Percentiles rank a stretch among this genome's conserved stretches.
These are phyloP conservation scores for Mucor plumbeus DNA, from an alignment of 371 early-diverging fungal genomes.

Conservation along the genomic window DNA sequence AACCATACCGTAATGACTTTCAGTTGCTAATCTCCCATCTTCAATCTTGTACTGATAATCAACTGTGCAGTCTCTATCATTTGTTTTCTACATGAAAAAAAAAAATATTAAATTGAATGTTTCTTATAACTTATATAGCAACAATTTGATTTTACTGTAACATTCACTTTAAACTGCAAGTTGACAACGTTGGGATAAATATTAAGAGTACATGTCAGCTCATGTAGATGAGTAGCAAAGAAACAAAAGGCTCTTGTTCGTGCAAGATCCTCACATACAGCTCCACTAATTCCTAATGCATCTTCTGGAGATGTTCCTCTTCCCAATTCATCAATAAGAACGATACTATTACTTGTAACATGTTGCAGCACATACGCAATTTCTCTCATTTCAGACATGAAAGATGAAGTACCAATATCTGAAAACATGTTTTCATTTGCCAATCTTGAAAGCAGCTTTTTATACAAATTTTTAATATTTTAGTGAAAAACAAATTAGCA, in stretches of 20 bases:
- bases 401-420: slow-evolving; percentile 78
- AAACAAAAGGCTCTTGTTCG: slow-evolving; percentile 64
- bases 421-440: slow-evolving; percentile 72
- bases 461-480: not conserved
- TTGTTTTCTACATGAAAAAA: slow-evolving; percentile 1
- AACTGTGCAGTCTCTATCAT: slow-evolving; percentile 33
- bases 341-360: slow-evolving; percentile 70
- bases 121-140: too few relatives aligned
- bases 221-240: slow-evolving; percentile 77
- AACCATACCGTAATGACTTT: slow-evolving; percentile 47
- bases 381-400: slow-evolving; percentile 94
- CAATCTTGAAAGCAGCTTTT: slow-evolving; percentile 68
- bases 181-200: slow-evolving; percentile 72
- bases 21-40: slow-evolving; percentile 37
- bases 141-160: slow-evolving; percentile 9
- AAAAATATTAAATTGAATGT: too few relatives aligned
- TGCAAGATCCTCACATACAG: slow-evolving; percentile 79
- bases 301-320: slow-evolving; percentile 87
- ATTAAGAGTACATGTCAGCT: slow-evolving; percentile 54
- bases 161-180: slow-evolving; percentile 57
- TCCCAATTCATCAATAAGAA: slow-evolving; percentile 97
- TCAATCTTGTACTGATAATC: slow-evolving; percentile 53
- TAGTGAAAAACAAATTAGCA: not conserved
- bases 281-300: slow-evolving; percentile 83
- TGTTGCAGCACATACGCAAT: slow-evolving; percentile 83